Evolutionary conservation across 257 asterid species (phyloP), one percentile per base, ranked within the genome.

Genomic region (Solanum ossicruentum): DNA sequence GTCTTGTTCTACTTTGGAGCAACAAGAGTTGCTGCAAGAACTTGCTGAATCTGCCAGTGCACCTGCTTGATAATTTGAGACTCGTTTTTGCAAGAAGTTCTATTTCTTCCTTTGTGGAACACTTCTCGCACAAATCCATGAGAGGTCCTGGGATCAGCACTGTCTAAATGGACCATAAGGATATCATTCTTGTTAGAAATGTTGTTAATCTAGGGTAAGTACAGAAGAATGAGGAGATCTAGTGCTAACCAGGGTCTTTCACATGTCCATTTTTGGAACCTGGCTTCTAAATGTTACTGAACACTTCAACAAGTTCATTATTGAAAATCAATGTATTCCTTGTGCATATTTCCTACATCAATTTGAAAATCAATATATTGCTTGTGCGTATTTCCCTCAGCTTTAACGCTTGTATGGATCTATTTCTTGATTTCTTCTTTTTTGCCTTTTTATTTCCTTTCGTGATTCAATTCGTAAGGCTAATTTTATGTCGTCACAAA

Each of bases 1-100:
- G 99, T 92, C 98, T 70, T 97, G 99, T 87, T 82, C 93, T 66
- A 60, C 98, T 17, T 85, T 91, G 97, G 99, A 95, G 89, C 98
- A 95, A 91, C 90, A 95, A 90, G 99, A 95, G 84, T 82, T 93
- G 32, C 97, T 95, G 6, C 97, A 93, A 90, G 99, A 95, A 93
- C 95, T 95, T 66, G 98, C 98, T 6, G 92, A 88, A 71, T 94
- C 98, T 7, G 95, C 84, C 5, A 88, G 91, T n/a, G 84, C 89
- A 86, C 61, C 90, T 84, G 89, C 92, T 10, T 77, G 26, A 77
- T 41, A 77, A 77, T 26, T 77, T 77, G 49, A 26, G 45, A 26
- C 65, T 63, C 26, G 81, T 7, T 21, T 45, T 21, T 4, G 11
- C 18, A 20, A 71, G 55, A 72, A 72, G 81, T 49, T 73, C 12